phyloP scores from a whole-genome alignment of 768 basidiomycete species.

The Amanita phalloides region DNA sequence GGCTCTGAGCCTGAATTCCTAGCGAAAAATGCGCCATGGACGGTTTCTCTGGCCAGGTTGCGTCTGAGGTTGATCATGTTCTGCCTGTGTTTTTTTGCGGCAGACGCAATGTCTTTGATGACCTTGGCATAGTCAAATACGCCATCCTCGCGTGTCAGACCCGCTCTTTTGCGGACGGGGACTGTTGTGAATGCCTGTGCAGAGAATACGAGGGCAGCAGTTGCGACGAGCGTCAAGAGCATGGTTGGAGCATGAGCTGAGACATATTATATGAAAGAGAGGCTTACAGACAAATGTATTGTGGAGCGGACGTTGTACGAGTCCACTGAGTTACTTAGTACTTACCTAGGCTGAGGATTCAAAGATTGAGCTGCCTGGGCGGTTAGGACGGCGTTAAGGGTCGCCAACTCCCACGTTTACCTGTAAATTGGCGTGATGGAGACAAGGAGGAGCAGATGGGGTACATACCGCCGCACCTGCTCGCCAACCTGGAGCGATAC shows the following conservation, averaged over 20 bases:
- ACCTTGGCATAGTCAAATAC: conserved; percentile 13
- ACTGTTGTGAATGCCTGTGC: not conserved
- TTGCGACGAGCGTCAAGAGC: not conserved
- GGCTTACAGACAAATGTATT: not conserved
- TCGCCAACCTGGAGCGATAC: conserved; percentile 55
- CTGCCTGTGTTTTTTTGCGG: conserved; percentile 16
- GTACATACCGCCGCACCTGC: conserved; percentile 19
- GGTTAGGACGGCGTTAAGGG: not conserved
- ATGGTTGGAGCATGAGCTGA: not conserved
- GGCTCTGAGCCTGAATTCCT: conserved; percentile 3
- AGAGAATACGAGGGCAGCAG: not conserved
- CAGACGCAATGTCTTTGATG: conserved; percentile 7
- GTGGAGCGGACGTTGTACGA: not conserved
- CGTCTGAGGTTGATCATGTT: conserved; percentile 14
- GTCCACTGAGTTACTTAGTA: not conserved
- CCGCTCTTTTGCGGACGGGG: not conserved
- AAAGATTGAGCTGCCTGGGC: not conserved
- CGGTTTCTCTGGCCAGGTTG: conserved; percentile 8
- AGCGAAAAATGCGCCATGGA: not conserved
- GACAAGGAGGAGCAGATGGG: not conserved
- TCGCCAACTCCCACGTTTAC: not conserved
- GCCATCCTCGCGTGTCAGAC: conserved; percentile 11
- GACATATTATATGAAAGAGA: too few species aligned
- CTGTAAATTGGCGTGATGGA: not conserved
- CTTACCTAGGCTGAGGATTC: too few species aligned